These are phyloP conservation scores for Marasmius oreades DNA, from an alignment of 1,284 basidiomycete genomes.

Conservation along the genomic window DNA sequence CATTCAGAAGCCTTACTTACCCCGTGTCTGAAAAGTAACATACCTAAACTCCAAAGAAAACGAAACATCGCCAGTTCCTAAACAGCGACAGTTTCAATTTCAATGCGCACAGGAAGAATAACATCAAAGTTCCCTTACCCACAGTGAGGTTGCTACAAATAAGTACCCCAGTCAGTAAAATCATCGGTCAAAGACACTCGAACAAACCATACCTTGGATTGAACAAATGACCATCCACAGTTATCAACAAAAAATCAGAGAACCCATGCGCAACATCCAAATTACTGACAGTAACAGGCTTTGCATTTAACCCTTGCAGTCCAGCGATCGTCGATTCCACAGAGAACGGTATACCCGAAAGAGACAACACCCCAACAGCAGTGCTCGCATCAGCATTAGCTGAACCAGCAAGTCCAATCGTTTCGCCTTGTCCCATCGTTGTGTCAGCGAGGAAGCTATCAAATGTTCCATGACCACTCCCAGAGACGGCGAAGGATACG, in stretches of 20 bases:
- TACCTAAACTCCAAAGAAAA: conserved; percentile 60
- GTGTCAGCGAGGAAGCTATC: conserved; percentile 67
- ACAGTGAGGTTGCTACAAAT: conserved; percentile 63
- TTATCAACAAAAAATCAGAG: conserved; percentile 68
- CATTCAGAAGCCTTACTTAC: conserved; percentile 2
- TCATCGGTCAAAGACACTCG: conserved; percentile 1
- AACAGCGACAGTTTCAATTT: conserved; percentile 8
- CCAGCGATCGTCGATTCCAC: conserved; percentile 63
- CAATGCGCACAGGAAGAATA: background rate
- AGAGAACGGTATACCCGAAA: conserved; percentile 60
- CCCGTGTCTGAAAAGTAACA: conserved; percentile 18
- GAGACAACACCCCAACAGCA: conserved; percentile 66
- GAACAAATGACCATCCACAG: conserved; percentile 52
- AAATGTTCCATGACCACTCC: conserved; percentile 51
- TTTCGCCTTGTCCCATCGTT: conserved; percentile 47
- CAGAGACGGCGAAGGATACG: conserved; percentile 59
- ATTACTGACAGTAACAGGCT: conserved; percentile 54
- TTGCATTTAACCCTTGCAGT: conserved; percentile 63
- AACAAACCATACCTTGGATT: conserved; percentile 53
- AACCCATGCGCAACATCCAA: conserved; percentile 74
- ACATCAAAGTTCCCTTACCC: conserved; percentile 28
- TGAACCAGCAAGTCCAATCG: conserved; percentile 54
- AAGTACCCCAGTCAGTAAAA: conserved; percentile 12
- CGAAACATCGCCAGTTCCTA: conserved; percentile 61
- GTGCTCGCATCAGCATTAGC: conserved; percentile 65